These are phyloP conservation scores for Orbilia oligospora DNA, from an alignment of 2,329 filamentous ascomycete species.

Conservation along the genomic window DNA sequence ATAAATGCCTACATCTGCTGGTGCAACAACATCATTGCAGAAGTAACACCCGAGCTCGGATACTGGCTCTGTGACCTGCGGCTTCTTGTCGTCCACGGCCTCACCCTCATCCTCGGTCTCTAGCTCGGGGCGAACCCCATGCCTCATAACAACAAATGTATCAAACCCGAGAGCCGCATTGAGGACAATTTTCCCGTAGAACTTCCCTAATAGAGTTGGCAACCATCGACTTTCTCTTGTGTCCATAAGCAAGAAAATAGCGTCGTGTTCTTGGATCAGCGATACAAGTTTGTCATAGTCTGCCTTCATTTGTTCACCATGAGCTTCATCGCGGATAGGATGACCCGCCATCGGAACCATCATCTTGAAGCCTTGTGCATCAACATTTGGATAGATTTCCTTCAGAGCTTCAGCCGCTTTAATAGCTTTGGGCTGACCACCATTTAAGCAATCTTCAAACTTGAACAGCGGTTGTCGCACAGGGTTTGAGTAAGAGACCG, in stretches of 20 bases:
- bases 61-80: slow-evolving; percentile 70
- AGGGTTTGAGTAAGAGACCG: slow-evolving; percentile 95
- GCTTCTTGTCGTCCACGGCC: slow-evolving; percentile 62
- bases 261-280: slow-evolving; percentile 88
- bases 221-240: slow-evolving; percentile 95
- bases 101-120: slow-evolving; percentile 67
- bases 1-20: slow-evolving; percentile 80
- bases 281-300: slow-evolving; percentile 82
- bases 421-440: slow-evolving; percentile 85
- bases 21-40: slow-evolving; percentile 97
- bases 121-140: slow-evolving; percentile 77
- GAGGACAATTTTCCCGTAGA: slow-evolving; percentile 92
- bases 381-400: slow-evolving; percentile 91
- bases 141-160: slow-evolving; percentile 96
- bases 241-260: slow-evolving; percentile 96
- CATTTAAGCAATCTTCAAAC: slow-evolving; percentile 88
- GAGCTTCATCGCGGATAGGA: slow-evolving; percentile 75
- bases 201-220: slow-evolving; percentile 95
- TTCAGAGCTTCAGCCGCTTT: slow-evolving; percentile 84
- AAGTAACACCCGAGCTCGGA: slow-evolving; percentile 91
- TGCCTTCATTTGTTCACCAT: slow-evolving; percentile 77
- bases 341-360: slow-evolving; percentile 97
- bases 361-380: slow-evolving; percentile 82
- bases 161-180: slow-evolving; percentile 97
- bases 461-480: slow-evolving; percentile 93